Conservation (phyloP, 2,329 filamentous ascomycete genomes). For the Conoideocrella luteorostrata region DNA sequence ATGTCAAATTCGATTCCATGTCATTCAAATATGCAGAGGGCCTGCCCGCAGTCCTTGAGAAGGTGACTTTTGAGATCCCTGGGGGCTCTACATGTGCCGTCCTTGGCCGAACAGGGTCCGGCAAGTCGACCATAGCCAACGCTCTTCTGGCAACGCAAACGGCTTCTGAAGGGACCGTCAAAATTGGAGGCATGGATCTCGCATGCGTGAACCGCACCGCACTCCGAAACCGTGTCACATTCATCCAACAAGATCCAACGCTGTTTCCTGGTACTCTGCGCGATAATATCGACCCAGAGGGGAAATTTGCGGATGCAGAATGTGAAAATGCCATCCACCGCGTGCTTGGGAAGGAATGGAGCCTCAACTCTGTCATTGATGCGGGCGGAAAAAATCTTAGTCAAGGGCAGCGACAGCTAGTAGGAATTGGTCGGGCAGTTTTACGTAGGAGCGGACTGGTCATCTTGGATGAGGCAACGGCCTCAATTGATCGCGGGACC, state of each 20-base stretch:
- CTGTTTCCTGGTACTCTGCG: constrained; percentile 53
- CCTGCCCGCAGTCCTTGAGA: constrained; percentile 64
- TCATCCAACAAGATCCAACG: constrained; percentile 59
- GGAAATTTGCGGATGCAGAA: constrained; percentile 46
- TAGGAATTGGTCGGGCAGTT: constrained; percentile 54
- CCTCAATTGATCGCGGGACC: constrained; percentile 54
- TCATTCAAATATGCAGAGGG: constrained; percentile 74
- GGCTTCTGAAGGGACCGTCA: constrained; percentile 43
- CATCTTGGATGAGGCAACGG: constrained; percentile 59
- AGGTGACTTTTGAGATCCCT: constrained; percentile 67
- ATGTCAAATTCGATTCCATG: constrained; percentile 69
- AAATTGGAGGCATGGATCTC: constrained; percentile 48
- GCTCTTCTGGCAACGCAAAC: constrained; percentile 51
- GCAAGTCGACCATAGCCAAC: constrained; percentile 71
- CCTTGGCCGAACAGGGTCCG: constrained; percentile 77
- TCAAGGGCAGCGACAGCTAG: constrained; percentile 57
- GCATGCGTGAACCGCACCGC: constrained; percentile 46
- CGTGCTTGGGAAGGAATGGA: constrained; percentile 48
- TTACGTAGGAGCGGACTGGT: constrained; percentile 54
- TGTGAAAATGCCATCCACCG: constrained; percentile 48
- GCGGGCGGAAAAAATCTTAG: constrained; percentile 55
- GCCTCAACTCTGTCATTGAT: constrained; percentile 45
- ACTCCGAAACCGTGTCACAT: constrained; percentile 52
- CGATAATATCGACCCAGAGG: constrained; percentile 63
- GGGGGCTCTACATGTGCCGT: constrained; percentile 57